These are phyloP conservation scores for Eragrostis nindensis DNA, from an alignment of 176 grass and related monocot species.

Conservation along the genomic window DNA sequence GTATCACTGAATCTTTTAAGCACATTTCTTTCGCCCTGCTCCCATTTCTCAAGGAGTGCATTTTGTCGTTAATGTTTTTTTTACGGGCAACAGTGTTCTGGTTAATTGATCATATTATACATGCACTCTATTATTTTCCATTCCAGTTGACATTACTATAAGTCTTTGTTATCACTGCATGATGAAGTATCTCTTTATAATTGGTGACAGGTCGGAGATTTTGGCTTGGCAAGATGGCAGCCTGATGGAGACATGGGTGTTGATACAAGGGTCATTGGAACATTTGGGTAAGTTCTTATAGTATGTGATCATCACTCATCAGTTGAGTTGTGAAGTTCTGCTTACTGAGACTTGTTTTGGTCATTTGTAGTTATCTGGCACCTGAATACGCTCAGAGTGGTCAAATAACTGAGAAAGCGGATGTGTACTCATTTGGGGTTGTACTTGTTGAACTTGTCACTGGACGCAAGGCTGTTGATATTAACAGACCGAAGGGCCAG, in stretches of 20 bases:
- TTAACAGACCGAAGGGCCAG: constrained; percentile 92
- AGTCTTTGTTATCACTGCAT: neutral
- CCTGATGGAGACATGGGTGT: constrained; percentile 93
- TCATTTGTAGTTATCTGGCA: constrained; percentile 61
- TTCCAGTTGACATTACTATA: neutral
- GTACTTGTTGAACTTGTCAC: constrained; percentile 92
- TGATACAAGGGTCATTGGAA: constrained; percentile 94
- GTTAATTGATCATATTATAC: neutral
- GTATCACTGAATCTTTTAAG: no score
- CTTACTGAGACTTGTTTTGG: constrained; percentile 19
- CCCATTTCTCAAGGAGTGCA: neutral
- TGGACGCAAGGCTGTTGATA: constrained; percentile 93
- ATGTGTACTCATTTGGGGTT: constrained; percentile 96
- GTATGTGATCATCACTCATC: no score
- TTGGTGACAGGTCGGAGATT: constrained; percentile 78
- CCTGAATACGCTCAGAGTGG: constrained; percentile 92
- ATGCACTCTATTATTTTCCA: neutral
- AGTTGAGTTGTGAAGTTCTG: neutral
- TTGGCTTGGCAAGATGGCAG: constrained; percentile 93
- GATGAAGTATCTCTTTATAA: neutral
- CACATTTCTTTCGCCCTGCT: no score
- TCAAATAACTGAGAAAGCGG: constrained; percentile 95
- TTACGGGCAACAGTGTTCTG: no score
- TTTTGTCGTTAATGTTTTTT: neutral
- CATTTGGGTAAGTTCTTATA: constrained; percentile 62